These are phyloP conservation scores for Viola pubescens DNA, from an alignment of 441 rosid species.

Conservation along the genomic window DNA sequence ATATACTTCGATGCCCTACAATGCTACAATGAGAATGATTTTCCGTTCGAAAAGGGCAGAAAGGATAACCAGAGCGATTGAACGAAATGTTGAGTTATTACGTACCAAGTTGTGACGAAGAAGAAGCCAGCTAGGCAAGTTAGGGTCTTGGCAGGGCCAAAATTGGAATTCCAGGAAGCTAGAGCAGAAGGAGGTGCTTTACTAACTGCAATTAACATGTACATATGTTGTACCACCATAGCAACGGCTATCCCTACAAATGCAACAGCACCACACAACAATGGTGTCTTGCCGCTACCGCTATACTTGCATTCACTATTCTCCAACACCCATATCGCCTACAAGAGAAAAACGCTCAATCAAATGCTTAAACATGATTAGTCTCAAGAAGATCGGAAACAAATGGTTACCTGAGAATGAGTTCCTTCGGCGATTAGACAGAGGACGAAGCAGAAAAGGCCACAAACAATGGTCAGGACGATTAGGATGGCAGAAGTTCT, in stretches of 20 bases:
- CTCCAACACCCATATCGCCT: slow-evolving; percentile 44
- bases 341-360: background rate
- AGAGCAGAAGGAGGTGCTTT: slow-evolving; percentile 48
- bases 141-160: slow-evolving; percentile 32
- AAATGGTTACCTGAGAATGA: slow-evolving; percentile 57
- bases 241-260: slow-evolving; percentile 57
- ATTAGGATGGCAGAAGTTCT: slow-evolving; percentile 45
- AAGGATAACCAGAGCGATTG: background rate
- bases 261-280: slow-evolving; percentile 51
- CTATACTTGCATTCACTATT: slow-evolving; percentile 51
- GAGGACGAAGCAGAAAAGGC: slow-evolving; percentile 70
- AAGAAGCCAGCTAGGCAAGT: slow-evolving; percentile 66
- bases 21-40: background rate
- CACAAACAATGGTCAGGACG: slow-evolving; percentile 52
- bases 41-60: background rate
- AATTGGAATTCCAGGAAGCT: slow-evolving; percentile 40
- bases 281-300: slow-evolving; percentile 73
- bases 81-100: background rate
- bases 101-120: slow-evolving; percentile 75
- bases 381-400: background rate
- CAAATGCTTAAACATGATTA: background rate
- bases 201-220: slow-evolving; percentile 57
- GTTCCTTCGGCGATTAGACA: slow-evolving; percentile 90
- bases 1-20: background rate
- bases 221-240: slow-evolving; percentile 63